Base-by-base conservation (phyloP, 2,329 filamentous ascomycete genomes). In the Thielaviopsis ethacetica region DNA sequence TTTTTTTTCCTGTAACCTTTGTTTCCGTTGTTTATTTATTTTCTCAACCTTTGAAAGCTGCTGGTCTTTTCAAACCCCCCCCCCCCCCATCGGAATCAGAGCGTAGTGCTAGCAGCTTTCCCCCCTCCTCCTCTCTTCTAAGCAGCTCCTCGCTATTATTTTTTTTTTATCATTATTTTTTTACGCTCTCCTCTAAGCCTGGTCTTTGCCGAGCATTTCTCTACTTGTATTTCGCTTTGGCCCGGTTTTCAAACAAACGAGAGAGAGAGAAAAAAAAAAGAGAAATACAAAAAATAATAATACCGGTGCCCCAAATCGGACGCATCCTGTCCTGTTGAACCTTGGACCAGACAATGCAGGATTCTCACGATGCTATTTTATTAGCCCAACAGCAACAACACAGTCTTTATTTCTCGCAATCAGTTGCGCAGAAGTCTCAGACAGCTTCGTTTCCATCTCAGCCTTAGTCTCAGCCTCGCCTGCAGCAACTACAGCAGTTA, bases 171-270 rank as follows among this genome's bases (percentile, higher is more conserved):
- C 6, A 56, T 12, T 56, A 52, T 49, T n/a, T 41, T 5, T 53
- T 60, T 56, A 13, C 30, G 55, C 54, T 27, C 26, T 59, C 56
- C 55, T 50, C 47, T 58, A 22, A 26, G n/a, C 49, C 58, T 61
- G 50, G 62, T 60, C 59, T 53, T 56, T 52, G 54, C 49, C 52
- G 62, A 61, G 61, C 61, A 62, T 55, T 61, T 64, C 62, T 62
- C 62, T 62, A 64, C 63, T 61, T 65, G 59, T 63, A n/a, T n/a
- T 44, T 44, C 38, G 13, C 38, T 44, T 44, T 44, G 38, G 38
- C 15, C 38, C 17, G 38, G 38, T 44, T 44, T n/a, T n/a, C 15
- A 44, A 41, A 34, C 44, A 54, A 30, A 15, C n/a, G 22, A 54
- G 21, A 51, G 22, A 51, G 15, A 50, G 24, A 57, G 17, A 51